Percentiles rank a stretch among this genome's conserved stretches.
phyloP scores from a whole-genome alignment of 106 monocot genomes.

The Dactylorhiza incarnata region DNA sequence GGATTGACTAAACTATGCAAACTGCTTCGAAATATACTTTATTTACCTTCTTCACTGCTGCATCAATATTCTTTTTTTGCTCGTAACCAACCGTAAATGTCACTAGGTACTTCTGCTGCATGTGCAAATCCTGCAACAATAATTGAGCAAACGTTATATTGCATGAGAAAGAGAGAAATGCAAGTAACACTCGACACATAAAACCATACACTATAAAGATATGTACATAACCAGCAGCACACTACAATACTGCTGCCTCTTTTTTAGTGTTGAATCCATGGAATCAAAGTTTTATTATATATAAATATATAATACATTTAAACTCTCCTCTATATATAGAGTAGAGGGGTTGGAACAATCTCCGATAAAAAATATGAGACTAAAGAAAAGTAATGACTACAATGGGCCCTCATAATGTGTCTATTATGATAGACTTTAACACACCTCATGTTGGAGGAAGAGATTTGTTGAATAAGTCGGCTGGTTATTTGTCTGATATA shows the following conservation, averaged over 20 bases:
- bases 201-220: neutral
- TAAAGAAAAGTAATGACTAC: no score
- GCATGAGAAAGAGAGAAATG: neutral
- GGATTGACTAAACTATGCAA: no score
- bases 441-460: no score
- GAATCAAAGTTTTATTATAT: no score
- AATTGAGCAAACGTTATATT: neutral
- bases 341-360: no score
- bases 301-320: no score
- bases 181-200: neutral
- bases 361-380: no score
- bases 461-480: no score
- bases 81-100: slow-evolving; percentile 31
- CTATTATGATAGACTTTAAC: no score
- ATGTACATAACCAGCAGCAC: neutral
- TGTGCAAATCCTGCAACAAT: slow-evolving; percentile 21
- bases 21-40: neutral
- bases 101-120: slow-evolving; percentile 36
- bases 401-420: no score
- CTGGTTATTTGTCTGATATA: no score
- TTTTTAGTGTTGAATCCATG: neutral
- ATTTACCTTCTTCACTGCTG: slow-evolving; percentile 37
- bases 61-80: slow-evolving; percentile 38
- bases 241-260: neutral
- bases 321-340: no score